A percentile compares a stretch with the other conserved stretches of the same genome.
These are phyloP conservation scores for Auriscalpium microsporum DNA, from an alignment of 768 basidiomycete species.

Conservation along the genomic window DNA sequence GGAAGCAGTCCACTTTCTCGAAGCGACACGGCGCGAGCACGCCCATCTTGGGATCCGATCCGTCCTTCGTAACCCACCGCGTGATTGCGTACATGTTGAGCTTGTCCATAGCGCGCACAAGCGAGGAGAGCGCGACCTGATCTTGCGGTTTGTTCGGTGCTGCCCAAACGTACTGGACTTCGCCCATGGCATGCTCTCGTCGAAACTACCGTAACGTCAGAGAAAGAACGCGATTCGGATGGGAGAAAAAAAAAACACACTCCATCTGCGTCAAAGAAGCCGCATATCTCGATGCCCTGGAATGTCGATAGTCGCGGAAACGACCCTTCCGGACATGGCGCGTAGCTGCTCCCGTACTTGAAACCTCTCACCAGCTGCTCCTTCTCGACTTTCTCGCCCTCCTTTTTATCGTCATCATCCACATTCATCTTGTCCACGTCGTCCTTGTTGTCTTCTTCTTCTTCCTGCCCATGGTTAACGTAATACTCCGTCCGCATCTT, in stretches of 20 bases:
- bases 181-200: conserved; percentile 74
- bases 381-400: conserved; percentile 55
- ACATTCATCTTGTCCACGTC: conserved; percentile 31
- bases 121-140: conserved; percentile 80
- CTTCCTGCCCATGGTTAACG: conserved; percentile 31
- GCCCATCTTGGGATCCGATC: conserved; percentile 79
- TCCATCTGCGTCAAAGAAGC: conserved; percentile 65
- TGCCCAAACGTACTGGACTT: conserved; percentile 81
- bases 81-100: conserved; percentile 69
- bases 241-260: conserved; percentile 30
- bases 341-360: conserved; percentile 86
- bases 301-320: conserved; percentile 66
- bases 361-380: conserved; percentile 76
- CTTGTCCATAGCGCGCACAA: conserved; percentile 72
- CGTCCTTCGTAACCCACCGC: conserved; percentile 70
- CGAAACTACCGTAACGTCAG: conserved; percentile 49
- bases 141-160: conserved; percentile 55
- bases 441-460: conserved; percentile 22
- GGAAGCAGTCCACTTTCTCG: conserved; percentile 65
- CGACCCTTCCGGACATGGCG: conserved; percentile 78
- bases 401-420: conserved; percentile 26
- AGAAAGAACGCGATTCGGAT: neutral
- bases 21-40: conserved; percentile 56
- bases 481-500: conserved; percentile 47
- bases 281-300: conserved; percentile 83